phyloP scores from a whole-genome alignment of 2,329 filamentous ascomycete species.

The Aspergillus arachidicola region DNA sequence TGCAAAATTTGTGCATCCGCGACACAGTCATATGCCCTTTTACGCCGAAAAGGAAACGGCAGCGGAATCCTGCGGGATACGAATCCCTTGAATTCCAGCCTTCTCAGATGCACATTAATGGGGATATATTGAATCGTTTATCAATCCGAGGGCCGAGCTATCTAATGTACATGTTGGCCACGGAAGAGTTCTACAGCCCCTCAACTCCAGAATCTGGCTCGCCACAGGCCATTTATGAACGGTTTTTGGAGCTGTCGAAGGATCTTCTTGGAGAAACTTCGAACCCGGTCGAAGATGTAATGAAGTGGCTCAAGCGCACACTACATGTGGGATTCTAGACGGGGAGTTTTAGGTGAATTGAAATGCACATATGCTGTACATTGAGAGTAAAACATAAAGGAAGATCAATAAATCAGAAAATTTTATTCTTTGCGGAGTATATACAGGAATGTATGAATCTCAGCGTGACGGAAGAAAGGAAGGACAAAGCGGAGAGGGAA shows the following conservation, averaged over 20 bases:
- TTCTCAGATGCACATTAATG: constrained; percentile 65
- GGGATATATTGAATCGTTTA: constrained; percentile 64
- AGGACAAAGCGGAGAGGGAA: neutral
- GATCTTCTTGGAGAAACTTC: constrained; percentile 46
- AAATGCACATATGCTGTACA: neutral
- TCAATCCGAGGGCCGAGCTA: constrained; percentile 45
- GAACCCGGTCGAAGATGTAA: constrained; percentile 31
- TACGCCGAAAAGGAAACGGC: constrained; percentile 35
- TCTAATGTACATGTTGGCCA: constrained; percentile 34
- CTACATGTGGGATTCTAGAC: constrained; percentile 31
- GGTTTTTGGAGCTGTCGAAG: constrained; percentile 55
- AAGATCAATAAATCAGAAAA: neutral
- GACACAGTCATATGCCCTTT: constrained; percentile 56
- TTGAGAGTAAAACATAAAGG: neutral
- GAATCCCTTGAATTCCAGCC: constrained; percentile 49
- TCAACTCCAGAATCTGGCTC: constrained; percentile 14
- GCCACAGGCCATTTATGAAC: constrained; percentile 29
- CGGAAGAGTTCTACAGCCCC: constrained; percentile 20
- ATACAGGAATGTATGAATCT: neutral
- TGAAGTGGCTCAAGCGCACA: constrained; percentile 38
- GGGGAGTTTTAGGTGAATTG: neutral
- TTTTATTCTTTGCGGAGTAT: neutral
- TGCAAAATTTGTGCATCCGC: constrained; percentile 68
- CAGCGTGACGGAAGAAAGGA: neutral
- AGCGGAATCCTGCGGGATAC: constrained; percentile 28